Evolutionary conservation across 768 basidiomycete species (phyloP).

Genomic region (Boletus patriciae): DNA sequence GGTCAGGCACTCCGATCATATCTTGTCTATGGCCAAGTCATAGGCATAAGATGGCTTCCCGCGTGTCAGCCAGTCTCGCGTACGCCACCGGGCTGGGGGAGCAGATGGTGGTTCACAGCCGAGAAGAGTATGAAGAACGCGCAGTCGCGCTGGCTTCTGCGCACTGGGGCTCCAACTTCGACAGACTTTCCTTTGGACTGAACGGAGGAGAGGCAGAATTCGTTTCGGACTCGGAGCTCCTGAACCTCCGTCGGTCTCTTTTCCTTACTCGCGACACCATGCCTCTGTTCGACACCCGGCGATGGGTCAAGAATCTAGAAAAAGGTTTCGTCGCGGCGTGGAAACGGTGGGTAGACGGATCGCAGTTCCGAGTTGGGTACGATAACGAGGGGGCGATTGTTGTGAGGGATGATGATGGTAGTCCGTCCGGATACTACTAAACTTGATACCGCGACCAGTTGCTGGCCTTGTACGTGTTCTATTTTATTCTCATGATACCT

Average conservation of each 20-base stretch:
- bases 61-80: constrained; percentile 50
- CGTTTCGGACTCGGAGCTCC: constrained; percentile 34
- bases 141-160: constrained; percentile 42
- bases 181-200: constrained; percentile 1
- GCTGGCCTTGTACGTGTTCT: not conserved
- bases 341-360: constrained; percentile 49
- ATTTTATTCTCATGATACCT: not conserved
- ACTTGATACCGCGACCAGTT: not conserved
- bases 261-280: constrained; percentile 42
- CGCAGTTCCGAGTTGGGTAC: constrained; percentile 31
- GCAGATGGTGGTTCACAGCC: constrained; percentile 45
- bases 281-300: constrained; percentile 49
- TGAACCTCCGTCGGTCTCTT: constrained; percentile 41
- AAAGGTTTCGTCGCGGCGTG: constrained; percentile 44
- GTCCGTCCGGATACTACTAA: not conserved
- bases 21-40: constrained; percentile 47
- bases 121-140: constrained; percentile 47
- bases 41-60: constrained; percentile 49
- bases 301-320: constrained; percentile 51
- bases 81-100: constrained; percentile 48
- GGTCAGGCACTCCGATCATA: constrained; percentile 52
- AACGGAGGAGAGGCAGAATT: not conserved
- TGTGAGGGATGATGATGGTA: constrained; percentile 33
- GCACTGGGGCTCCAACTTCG: constrained; percentile 20
- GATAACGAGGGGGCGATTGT: constrained; percentile 34